These are phyloP conservation scores for Pichia deserticola DNA, from an alignment of 805 yeast genomes.

Conservation along the genomic window DNA sequence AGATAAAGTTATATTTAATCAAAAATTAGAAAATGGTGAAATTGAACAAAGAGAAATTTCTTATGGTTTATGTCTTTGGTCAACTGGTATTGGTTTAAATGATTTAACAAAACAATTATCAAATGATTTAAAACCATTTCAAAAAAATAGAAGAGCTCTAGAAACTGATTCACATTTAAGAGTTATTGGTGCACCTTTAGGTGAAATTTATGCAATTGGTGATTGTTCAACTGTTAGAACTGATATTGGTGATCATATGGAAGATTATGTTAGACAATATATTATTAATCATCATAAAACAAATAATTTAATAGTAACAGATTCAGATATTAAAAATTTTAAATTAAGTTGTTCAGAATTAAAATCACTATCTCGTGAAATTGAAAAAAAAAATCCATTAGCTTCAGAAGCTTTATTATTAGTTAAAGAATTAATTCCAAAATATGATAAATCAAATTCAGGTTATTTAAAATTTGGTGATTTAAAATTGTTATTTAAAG, in stretches of 20 bases:
- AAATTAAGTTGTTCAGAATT: constrained; percentile 42
- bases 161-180: constrained; percentile 70
- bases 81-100: constrained; percentile 66
- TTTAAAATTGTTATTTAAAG: constrained; percentile 41
- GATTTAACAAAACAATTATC: constrained; percentile 54
- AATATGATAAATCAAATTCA: constrained; percentile 39
- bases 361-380: constrained; percentile 38
- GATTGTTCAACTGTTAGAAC: constrained; percentile 63
- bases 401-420: constrained; percentile 48
- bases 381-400: constrained; percentile 48
- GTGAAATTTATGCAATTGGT: constrained; percentile 63
- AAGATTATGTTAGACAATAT: constrained; percentile 93
- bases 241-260: constrained; percentile 67
- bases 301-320: constrained; percentile 32
- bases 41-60: constrained; percentile 42
- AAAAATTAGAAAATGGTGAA: constrained; percentile 37
- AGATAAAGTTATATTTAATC: constrained; percentile 52
- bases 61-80: constrained; percentile 66
- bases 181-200: constrained; percentile 59
- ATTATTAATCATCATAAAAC: constrained; percentile 81
- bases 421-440: constrained; percentile 43
- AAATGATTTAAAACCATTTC: constrained; percentile 37
- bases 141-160: constrained; percentile 60
- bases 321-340: constrained; percentile 44
- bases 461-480: constrained; percentile 50